Percentiles rank a stretch among this genome's conserved stretches.
Evolutionary conservation across 192 early-diverging fungal species (phyloP).

Genomic region (Dispira parvispora): DNA sequence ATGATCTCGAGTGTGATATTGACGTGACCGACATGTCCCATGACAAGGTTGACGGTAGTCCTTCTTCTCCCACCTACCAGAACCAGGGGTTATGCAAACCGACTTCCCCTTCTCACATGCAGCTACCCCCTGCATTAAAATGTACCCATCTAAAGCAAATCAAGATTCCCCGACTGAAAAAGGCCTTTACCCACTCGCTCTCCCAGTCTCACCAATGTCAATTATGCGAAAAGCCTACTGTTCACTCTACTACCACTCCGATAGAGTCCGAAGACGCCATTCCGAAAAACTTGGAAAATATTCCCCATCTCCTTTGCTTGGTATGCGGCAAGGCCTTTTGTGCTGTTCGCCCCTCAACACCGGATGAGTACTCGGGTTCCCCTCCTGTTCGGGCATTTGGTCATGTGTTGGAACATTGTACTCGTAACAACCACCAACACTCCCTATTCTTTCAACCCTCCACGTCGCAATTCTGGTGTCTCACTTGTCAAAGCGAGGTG

Average conservation of each 20-base stretch:
- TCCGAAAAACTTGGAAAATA: neutral
- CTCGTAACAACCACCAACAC: conserved; percentile 1
- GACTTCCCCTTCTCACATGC: neutral
- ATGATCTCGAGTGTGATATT: neutral
- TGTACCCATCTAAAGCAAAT: conserved; percentile 7
- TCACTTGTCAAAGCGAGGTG: neutral
- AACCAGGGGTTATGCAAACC: neutral
- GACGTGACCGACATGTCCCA: neutral
- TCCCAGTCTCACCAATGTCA: neutral
- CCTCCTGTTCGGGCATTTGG: neutral
- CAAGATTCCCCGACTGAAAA: conserved; percentile 8
- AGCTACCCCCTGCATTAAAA: neutral
- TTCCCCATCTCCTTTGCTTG: conserved; percentile 1
- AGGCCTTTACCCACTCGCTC: neutral
- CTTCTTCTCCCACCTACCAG: neutral
- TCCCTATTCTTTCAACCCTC: neutral
- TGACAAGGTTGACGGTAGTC: neutral
- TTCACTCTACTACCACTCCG: neutral
- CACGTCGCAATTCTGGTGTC: conserved; percentile 7
- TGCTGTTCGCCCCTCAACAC: no score
- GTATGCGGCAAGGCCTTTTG: conserved; percentile 10
- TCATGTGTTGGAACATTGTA: conserved; percentile 3
- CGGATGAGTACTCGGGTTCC: no score
- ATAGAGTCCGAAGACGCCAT: neutral
- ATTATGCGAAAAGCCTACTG: neutral